Percentiles rank a stretch among this genome's conserved stretches.
phyloP scores from a whole-genome alignment of 768 basidiomycete species.

The Boletus barrowsii region DNA sequence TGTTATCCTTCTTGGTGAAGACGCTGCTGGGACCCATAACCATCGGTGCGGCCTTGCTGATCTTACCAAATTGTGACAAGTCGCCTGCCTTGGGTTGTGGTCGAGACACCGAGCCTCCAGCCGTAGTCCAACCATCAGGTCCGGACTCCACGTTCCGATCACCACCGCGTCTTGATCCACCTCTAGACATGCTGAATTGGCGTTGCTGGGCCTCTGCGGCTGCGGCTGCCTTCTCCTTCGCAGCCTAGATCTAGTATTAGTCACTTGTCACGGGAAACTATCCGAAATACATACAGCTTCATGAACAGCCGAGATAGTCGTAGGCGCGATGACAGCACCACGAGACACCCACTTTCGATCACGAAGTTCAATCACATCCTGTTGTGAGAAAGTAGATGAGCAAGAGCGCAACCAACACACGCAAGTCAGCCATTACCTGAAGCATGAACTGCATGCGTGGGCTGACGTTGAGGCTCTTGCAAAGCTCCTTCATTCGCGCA shows the following conservation, averaged over 20 bases:
- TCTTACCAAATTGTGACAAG: constrained; percentile 85
- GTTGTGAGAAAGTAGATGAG: constrained; percentile 1
- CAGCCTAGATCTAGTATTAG: constrained; percentile 49
- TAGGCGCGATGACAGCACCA: constrained; percentile 69
- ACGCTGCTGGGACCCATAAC: constrained; percentile 85
- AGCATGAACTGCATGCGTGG: constrained; percentile 95
- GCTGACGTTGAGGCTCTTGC: constrained; percentile 69
- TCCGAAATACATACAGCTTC: constrained; percentile 58
- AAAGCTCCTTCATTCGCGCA: constrained; percentile 80
- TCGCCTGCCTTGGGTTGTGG: constrained; percentile 80
- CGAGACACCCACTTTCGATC: constrained; percentile 78
- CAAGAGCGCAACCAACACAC: neutral
- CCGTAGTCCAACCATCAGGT: constrained; percentile 88
- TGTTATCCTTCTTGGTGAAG: constrained; percentile 70
- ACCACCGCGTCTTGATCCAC: constrained; percentile 85
- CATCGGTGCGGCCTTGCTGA: constrained; percentile 65
- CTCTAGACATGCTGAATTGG: constrained; percentile 79
- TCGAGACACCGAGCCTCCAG: constrained; percentile 48
- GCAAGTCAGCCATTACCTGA: constrained; percentile 54
- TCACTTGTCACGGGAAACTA: neutral
- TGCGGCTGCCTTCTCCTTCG: constrained; percentile 74
- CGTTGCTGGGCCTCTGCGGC: constrained; percentile 60
- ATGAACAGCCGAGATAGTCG: constrained; percentile 87
- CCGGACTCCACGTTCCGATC: constrained; percentile 62
- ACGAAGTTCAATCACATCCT: constrained; percentile 92